These are phyloP conservation scores for Elaeis oleifera DNA, from an alignment of 202 grass and related monocot genomes.

Conservation along the genomic window DNA sequence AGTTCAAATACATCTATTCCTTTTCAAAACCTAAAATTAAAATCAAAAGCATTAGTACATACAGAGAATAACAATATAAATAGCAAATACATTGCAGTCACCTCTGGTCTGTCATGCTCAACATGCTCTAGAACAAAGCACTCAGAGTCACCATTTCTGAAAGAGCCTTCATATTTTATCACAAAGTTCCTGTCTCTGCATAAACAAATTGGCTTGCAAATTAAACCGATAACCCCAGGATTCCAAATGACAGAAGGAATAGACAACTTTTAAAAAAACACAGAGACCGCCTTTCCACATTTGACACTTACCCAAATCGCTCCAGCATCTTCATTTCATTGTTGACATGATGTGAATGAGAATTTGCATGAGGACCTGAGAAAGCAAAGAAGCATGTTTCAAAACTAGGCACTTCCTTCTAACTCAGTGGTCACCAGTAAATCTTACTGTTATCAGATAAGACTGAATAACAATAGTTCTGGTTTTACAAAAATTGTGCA, in stretches of 20 bases:
- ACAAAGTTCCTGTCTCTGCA: slow-evolving; percentile 57
- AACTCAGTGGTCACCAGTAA: too few relatives aligned
- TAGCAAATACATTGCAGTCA: slow-evolving; percentile 18
- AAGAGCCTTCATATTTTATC: slow-evolving; percentile 57
- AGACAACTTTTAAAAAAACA: slow-evolving; percentile 6
- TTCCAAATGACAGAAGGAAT: not conserved
- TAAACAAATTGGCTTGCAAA: slow-evolving; percentile 18
- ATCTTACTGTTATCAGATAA: too few relatives aligned
- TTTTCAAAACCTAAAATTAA: slow-evolving; percentile 41
- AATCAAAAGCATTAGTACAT: slow-evolving; percentile 8
- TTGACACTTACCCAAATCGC: slow-evolving; percentile 64
- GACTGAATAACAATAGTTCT: too few relatives aligned
- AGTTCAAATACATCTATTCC: slow-evolving; percentile 52
- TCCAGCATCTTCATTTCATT: slow-evolving; percentile 92
- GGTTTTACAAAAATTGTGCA: too few relatives aligned
- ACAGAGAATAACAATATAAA: not conserved
- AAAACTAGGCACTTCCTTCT: too few relatives aligned
- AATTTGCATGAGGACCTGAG: slow-evolving; percentile 77
- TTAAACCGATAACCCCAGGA: not conserved
- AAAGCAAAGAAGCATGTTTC: slow-evolving; percentile 16
- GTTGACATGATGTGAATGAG: slow-evolving; percentile 74
- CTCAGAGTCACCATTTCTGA: slow-evolving; percentile 57
- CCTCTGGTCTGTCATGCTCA: slow-evolving; percentile 94
- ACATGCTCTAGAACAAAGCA: slow-evolving; percentile 95
- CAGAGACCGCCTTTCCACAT: too few relatives aligned